Conservation (phyloP, 164 flowering plant genomes). For the Akebia trifoliata region DNA sequence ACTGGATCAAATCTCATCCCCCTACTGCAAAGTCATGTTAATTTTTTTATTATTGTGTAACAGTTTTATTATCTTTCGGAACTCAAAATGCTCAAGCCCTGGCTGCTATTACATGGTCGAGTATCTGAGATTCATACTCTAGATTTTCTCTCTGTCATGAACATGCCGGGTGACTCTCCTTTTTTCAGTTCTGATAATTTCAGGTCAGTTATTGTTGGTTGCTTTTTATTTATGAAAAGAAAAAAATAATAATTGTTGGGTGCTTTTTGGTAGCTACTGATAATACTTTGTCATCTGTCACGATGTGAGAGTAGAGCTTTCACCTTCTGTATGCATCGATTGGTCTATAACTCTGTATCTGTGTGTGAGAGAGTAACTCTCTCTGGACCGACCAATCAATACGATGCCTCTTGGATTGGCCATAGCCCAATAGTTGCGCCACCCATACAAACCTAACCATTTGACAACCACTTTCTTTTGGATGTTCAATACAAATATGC, state of each 20-base stretch:
- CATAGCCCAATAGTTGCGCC: no score
- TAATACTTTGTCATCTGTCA: neutral
- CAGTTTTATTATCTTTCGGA: constrained; percentile 62
- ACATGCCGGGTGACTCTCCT: constrained; percentile 63
- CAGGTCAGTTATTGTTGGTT: constrained; percentile 47
- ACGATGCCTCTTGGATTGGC: no score
- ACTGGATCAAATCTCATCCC: neutral
- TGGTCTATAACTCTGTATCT: no score
- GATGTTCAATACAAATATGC: no score
- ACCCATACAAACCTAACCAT: no score
- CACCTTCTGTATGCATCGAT: no score
- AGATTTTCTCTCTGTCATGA: constrained; percentile 56
- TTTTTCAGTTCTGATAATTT: constrained; percentile 66
- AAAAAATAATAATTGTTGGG: no score
- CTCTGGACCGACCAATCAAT: no score
- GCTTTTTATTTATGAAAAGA: no score
- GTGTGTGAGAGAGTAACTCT: no score
- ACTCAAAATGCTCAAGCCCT: constrained; percentile 40
- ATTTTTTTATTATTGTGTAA: constrained; percentile 9
- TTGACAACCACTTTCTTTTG: no score
- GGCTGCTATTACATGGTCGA: constrained; percentile 37
- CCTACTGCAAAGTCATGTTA: neutral
- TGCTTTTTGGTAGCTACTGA: neutral
- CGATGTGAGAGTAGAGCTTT: no score
- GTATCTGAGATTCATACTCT: constrained; percentile 48